Conservation (phyloP, 2,329 filamentous ascomycete genomes). For the Coleophoma cylindrospora region DNA sequence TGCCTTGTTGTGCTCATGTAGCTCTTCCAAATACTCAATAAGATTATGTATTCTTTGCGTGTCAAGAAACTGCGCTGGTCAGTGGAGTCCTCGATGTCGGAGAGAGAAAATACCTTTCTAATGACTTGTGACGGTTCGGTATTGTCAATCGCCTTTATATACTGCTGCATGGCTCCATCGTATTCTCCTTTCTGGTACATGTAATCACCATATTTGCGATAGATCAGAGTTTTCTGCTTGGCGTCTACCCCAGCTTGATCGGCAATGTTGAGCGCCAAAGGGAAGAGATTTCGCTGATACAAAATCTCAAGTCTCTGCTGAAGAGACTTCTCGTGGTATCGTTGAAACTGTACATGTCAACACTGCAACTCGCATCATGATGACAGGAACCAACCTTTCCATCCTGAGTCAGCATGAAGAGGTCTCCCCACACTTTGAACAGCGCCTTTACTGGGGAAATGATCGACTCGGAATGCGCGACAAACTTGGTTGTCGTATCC, state of each 20-base stretch:
- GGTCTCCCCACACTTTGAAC: constrained; percentile 84
- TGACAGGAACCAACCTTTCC: constrained; percentile 64
- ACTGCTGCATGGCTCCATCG: constrained; percentile 98
- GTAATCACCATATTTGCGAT: constrained; percentile 89
- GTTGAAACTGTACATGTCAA: constrained; percentile 57
- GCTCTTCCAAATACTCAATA: constrained; percentile 93
- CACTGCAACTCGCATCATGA: too few species aligned
- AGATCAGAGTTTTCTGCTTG: constrained; percentile 84
- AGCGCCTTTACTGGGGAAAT: constrained; percentile 74
- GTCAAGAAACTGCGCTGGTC: constrained; percentile 68
- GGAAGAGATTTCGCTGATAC: constrained; percentile 89
- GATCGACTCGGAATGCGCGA: constrained; percentile 84
- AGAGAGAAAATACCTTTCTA: constrained; percentile 58
- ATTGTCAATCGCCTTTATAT: constrained; percentile 90
- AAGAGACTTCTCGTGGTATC: constrained; percentile 86
- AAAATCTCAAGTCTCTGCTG: constrained; percentile 89
- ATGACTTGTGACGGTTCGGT: constrained; percentile 97
- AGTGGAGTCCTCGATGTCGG: constrained; percentile 15
- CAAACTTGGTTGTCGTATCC: constrained; percentile 85
- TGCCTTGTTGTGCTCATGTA: constrained; percentile 89
- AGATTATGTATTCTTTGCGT: constrained; percentile 97
- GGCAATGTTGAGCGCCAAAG: constrained; percentile 85
- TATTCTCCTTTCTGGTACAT: constrained; percentile 94
- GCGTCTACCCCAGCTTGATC: constrained; percentile 80
- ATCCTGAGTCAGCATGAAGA: constrained; percentile 86